Percentiles rank a stretch among this genome's conserved stretches.
These are phyloP conservation scores for Fagus sylvatica DNA, from an alignment of 306 rosid species.

Conservation along the genomic window DNA sequence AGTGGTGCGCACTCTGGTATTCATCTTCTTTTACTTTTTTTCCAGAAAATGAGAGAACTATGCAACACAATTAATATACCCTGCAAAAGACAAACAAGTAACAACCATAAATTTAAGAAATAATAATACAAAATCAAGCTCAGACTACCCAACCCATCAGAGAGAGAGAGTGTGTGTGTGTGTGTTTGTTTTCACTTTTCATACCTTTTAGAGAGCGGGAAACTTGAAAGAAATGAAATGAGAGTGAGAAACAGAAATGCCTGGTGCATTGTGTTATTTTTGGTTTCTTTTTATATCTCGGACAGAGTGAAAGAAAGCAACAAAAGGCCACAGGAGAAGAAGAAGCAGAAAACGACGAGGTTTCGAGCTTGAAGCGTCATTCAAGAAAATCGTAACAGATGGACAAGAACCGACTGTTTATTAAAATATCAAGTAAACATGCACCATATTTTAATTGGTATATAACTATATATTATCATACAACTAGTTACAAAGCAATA, in stretches of 20 bases:
- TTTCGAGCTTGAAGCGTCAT: constrained; percentile 49
- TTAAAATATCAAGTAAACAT: constrained; percentile 24
- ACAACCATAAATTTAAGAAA: not conserved
- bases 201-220: constrained; percentile 67
- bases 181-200: constrained; percentile 13
- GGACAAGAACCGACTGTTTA: constrained; percentile 29
- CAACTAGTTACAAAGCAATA: no score
- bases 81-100: constrained; percentile 27
- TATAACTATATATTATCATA: no score
- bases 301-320: constrained; percentile 59
- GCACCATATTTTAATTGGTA: no score
- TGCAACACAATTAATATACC: constrained; percentile 34
- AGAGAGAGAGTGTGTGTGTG: not conserved
- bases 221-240: constrained; percentile 43
- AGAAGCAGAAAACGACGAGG: constrained; percentile 65
- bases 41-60: constrained; percentile 41
- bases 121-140: constrained; percentile 7
- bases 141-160: not conserved
- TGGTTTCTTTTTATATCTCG: constrained; percentile 37
- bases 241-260: constrained; percentile 37
- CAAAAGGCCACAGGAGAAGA: constrained; percentile 42
- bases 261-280: constrained; percentile 20
- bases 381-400: constrained; percentile 45
- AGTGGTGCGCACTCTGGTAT: constrained; percentile 56
- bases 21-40: constrained; percentile 47